A percentile compares a stretch with the other conserved stretches of the same genome.
These are phyloP conservation scores for Myxozyma mucilagina DNA, from an alignment of 805 yeast genomes.

Conservation along the genomic window DNA sequence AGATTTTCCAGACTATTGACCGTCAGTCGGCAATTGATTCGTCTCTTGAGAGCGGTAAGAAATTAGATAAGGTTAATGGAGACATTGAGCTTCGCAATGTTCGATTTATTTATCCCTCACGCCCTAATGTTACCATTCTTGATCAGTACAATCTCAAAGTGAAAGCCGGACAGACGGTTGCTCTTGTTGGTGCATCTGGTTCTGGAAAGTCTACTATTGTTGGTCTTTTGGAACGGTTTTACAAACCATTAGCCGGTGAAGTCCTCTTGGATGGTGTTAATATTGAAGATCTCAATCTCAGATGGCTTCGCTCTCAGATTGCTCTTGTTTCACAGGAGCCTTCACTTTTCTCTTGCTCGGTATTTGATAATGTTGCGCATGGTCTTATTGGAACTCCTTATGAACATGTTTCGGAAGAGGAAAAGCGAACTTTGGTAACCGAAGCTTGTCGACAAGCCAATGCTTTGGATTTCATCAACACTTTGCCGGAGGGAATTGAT, in stretches of 20 bases:
- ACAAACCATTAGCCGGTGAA: constrained; percentile 54
- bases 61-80: constrained; percentile 43
- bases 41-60: constrained; percentile 32
- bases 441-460: constrained; percentile 55
- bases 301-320: constrained; percentile 53
- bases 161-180: constrained; percentile 84
- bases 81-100: constrained; percentile 37
- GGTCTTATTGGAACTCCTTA: constrained; percentile 51
- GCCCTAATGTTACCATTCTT: constrained; percentile 38
- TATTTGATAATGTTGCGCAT: constrained; percentile 75
- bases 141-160: constrained; percentile 34
- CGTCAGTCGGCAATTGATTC: constrained; percentile 44
- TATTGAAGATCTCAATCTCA: constrained; percentile 51
- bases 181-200: constrained; percentile 87
- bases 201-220: constrained; percentile 48
- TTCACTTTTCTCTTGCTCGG: constrained; percentile 71
- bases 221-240: constrained; percentile 58
- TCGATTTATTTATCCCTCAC: constrained; percentile 39
- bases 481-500: constrained; percentile 55
- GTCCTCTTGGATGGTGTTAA: constrained; percentile 52
- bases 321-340: constrained; percentile 65
- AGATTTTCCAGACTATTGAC: constrained; percentile 45
- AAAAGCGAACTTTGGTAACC: constrained; percentile 42
- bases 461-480: constrained; percentile 50
- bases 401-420: constrained; percentile 42